A percentile compares a stretch with the other conserved stretches of the same genome.
Evolutionary conservation across 305 asterid species (phyloP).

Genomic region (Rubia peregrina): DNA sequence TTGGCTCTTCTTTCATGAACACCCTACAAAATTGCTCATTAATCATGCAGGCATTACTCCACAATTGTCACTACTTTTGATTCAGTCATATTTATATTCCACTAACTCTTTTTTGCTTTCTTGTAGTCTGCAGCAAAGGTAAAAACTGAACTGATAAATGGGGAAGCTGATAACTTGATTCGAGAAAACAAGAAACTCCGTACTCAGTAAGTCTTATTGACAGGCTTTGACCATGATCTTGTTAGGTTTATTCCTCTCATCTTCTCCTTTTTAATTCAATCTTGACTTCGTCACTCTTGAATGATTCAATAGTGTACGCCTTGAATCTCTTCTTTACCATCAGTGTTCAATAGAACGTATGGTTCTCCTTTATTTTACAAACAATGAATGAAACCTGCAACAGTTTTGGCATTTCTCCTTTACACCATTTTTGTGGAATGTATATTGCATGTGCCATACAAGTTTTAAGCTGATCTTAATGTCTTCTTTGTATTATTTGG

Average conservation of each 20-base stretch:
- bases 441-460: neutral
- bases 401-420: neutral
- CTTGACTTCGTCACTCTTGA: neutral
- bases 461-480: constrained; percentile 5
- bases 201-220: constrained; percentile 37
- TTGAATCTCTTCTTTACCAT: constrained; percentile 4
- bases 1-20: neutral
- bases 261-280: neutral
- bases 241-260: neutral
- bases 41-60: neutral
- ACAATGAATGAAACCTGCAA: neutral
- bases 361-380: constrained; percentile 2
- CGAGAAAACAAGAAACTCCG: constrained; percentile 47
- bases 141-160: constrained; percentile 21
- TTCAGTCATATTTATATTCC: constrained; percentile 4
- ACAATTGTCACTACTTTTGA: neutral
- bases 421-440: neutral
- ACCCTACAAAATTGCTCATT: neutral
- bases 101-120: constrained; percentile 15
- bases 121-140: constrained; percentile 37
- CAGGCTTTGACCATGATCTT: constrained; percentile 7
- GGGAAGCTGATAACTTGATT: constrained; percentile 35
- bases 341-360: neutral
- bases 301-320: neutral
- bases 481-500: constrained; percentile 14